Conservation (phyloP, 176 grass and related monocot genomes). For the Leersia perrieri region DNA sequence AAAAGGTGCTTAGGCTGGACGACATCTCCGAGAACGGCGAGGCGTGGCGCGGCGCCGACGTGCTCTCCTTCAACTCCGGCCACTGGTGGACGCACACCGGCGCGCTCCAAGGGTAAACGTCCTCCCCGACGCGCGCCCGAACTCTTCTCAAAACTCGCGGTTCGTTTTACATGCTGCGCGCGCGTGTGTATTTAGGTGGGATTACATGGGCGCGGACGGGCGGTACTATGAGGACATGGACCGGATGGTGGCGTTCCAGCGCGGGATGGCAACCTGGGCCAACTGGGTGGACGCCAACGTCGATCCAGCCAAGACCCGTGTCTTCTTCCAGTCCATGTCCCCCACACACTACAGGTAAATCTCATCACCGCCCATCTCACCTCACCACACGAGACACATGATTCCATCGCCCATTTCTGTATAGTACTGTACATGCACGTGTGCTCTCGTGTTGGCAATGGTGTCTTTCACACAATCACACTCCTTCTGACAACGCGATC, state of each 20-base stretch:
- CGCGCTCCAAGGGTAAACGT: slow-evolving; percentile 52
- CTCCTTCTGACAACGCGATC: neutral
- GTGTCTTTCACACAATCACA: too few species aligned
- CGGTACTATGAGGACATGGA: slow-evolving; percentile 82
- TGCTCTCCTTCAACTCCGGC: slow-evolving; percentile 91
- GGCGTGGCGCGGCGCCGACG: slow-evolving; percentile 76
- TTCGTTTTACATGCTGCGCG: neutral
- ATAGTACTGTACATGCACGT: neutral
- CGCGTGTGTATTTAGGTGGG: slow-evolving; percentile 61
- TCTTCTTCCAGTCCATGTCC: slow-evolving; percentile 94
- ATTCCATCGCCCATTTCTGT: neutral
- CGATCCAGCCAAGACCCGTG: slow-evolving; percentile 63
- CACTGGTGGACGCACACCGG: slow-evolving; percentile 99
- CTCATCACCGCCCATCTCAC: neutral
- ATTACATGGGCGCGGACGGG: slow-evolving; percentile 75
- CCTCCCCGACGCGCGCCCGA: neutral
- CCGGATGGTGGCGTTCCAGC: slow-evolving; percentile 70
- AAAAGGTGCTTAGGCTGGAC: slow-evolving; percentile 65
- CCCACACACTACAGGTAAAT: slow-evolving; percentile 94
- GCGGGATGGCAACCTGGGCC: slow-evolving; percentile 76
- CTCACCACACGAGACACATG: slow-evolving; percentile 4
- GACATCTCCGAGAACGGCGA: slow-evolving; percentile 64
- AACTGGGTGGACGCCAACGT: slow-evolving; percentile 73
- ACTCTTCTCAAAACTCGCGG: neutral
- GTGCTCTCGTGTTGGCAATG: neutral